Conservation (phyloP, 306 rosid species). For the Rosa chinensis region DNA sequence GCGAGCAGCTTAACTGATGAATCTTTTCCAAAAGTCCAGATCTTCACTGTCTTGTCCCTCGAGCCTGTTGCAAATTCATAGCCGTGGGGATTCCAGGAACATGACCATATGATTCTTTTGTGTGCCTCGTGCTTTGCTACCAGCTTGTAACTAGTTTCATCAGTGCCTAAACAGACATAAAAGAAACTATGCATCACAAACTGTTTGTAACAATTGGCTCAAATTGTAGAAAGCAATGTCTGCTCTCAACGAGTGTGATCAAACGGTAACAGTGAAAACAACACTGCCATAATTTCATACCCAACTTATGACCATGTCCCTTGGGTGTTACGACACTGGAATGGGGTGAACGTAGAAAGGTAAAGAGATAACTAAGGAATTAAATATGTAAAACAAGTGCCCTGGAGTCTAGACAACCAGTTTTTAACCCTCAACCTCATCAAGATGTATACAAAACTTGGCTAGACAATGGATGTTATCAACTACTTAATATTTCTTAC, state of each 20-base stretch:
- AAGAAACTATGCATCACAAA: not conserved
- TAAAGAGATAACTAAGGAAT: not conserved
- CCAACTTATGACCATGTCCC: not conserved
- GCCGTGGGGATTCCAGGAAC: constrained; percentile 90
- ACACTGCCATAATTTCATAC: not conserved
- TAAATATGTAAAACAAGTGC: not conserved
- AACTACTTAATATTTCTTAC: not conserved
- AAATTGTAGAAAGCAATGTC: not conserved
- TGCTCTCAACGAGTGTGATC: not conserved
- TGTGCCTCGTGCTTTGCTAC: constrained; percentile 82
- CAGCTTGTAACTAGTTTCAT: constrained; percentile 54
- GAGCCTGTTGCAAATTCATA: constrained; percentile 95
- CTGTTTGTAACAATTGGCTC: not conserved
- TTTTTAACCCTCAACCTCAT: not conserved
- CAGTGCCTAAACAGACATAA: constrained; percentile 47
- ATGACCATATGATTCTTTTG: constrained; percentile 95
- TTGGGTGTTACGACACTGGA: not conserved
- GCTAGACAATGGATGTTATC: not conserved
- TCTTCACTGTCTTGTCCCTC: constrained; percentile 79
- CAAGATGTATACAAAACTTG: not conserved
- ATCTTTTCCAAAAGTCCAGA: constrained; percentile 58
- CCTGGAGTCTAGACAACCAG: not conserved
- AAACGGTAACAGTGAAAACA: not conserved
- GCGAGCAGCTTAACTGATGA: constrained; percentile 54
- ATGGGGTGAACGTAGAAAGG: not conserved